Conservation (phyloP, 148 eudicot species). For the Rheum nobile region DNA sequence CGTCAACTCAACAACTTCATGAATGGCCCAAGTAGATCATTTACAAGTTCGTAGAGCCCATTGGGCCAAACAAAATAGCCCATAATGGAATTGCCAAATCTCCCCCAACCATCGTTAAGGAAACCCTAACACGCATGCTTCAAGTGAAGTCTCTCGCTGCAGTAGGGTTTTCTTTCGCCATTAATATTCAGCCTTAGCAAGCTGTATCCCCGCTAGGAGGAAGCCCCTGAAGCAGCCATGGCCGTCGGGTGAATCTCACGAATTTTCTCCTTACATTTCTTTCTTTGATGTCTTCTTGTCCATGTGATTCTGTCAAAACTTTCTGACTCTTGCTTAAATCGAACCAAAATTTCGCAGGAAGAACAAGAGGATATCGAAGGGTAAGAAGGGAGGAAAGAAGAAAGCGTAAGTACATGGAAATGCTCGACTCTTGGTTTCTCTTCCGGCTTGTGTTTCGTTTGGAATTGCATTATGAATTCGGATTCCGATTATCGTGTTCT, state of each 20-base stretch:
- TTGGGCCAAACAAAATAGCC: neutral
- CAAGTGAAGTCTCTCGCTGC: neutral
- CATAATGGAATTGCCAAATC: neutral
- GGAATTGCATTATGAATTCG: neutral
- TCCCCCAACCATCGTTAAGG: neutral
- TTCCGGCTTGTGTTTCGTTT: neutral
- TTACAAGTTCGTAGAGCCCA: neutral
- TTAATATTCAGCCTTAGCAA: neutral
- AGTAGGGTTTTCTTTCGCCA: neutral
- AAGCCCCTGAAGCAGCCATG: constrained; percentile 1
- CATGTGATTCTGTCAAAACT: neutral
- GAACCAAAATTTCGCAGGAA: neutral
- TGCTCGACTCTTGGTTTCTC: neutral
- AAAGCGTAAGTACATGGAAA: neutral
- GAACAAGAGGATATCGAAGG: constrained; percentile 11
- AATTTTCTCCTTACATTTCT: neutral
- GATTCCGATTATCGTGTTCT: neutral
- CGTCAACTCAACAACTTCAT: too few species aligned
- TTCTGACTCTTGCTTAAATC: neutral
- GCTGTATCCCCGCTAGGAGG: neutral
- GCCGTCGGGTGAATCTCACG: constrained; percentile 3
- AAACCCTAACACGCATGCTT: neutral
- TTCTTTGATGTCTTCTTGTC: neutral
- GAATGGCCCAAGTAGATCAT: too few species aligned
- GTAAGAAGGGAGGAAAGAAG: constrained; percentile 13